Evolutionary conservation across 768 basidiomycete genomes (phyloP).

Genomic region (Sporobolomyces phaffii): DNA sequence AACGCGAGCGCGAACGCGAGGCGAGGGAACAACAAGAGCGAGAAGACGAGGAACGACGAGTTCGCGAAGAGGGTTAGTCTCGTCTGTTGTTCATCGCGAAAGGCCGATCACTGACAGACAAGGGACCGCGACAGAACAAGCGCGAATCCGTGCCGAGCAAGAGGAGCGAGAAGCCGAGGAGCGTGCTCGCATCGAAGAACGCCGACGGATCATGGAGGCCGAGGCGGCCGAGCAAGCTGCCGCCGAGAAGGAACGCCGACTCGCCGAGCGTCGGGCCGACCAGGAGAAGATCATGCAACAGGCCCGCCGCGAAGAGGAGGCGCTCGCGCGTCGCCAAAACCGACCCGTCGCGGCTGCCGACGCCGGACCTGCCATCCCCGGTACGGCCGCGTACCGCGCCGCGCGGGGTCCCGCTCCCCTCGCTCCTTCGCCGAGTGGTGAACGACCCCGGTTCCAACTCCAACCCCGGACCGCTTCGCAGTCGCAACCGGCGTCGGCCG

Average conservation of each 20-base stretch:
- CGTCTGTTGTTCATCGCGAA: background rate
- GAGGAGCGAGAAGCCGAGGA: conserved; percentile 37
- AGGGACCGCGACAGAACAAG: conserved; percentile 35
- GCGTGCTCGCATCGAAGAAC: conserved; percentile 42
- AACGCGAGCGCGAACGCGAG: conserved; percentile 37
- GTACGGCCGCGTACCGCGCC: conserved; percentile 29
- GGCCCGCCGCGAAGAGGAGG: conserved; percentile 36
- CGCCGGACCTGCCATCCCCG: conserved; percentile 11
- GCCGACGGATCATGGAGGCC: conserved; percentile 47
- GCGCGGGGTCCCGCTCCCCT: conserved; percentile 4
- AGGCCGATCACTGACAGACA: background rate
- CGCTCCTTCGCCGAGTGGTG: conserved; percentile 1
- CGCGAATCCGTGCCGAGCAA: conserved; percentile 50
- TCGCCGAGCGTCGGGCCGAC: conserved; percentile 36
- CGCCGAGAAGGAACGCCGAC: conserved; percentile 25
- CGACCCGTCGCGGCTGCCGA: background rate
- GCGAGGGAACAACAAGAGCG: conserved; percentile 42
- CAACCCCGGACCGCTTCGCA: conserved; percentile 15
- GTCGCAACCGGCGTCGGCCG: conserved; percentile 14
- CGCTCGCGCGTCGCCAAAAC: conserved; percentile 28
- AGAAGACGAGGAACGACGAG: conserved; percentile 43
- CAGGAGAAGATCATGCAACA: conserved; percentile 34
- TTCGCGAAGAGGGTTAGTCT: conserved; percentile 37
- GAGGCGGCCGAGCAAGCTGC: conserved; percentile 16
- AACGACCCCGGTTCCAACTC: conserved; percentile 32